phyloP scores from a whole-genome alignment of 176 grass and related monocot genomes.

The Musa beccarii region DNA sequence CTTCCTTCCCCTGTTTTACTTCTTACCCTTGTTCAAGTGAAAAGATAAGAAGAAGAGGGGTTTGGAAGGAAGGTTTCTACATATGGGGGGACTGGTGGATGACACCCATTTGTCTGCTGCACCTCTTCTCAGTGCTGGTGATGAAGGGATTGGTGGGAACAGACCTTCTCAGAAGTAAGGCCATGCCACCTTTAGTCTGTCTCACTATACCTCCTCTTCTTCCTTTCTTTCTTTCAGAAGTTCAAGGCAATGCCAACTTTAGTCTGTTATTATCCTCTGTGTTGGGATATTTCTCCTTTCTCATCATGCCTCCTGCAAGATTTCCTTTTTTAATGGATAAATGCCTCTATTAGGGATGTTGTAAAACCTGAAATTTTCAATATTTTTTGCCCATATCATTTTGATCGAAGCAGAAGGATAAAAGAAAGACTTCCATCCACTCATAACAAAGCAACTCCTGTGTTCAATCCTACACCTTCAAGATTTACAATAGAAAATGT shows the following conservation, averaged over 20 bases:
- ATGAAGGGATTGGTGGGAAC: slow-evolving; percentile 11
- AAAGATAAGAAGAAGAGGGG: neutral
- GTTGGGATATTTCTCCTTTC: neutral
- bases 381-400: neutral
- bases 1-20: neutral
- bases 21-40: neutral
- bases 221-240: neutral
- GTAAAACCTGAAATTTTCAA: neutral
- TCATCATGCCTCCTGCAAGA: neutral
- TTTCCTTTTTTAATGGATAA: neutral
- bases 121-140: slow-evolving; percentile 4
- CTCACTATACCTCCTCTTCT: neutral
- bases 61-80: neutral
- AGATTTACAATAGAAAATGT: no score
- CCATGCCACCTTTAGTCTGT: neutral
- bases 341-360: neutral
- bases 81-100: neutral
- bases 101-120: slow-evolving; percentile 5
- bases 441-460: no score
- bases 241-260: neutral
- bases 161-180: slow-evolving; percentile 6
- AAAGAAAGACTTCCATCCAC: no score
- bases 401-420: no score
- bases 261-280: neutral
- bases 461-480: no score